phyloP scores from a whole-genome alignment of 352 stramenopile genomes.

The Salisapilia sapeloensis region DNA sequence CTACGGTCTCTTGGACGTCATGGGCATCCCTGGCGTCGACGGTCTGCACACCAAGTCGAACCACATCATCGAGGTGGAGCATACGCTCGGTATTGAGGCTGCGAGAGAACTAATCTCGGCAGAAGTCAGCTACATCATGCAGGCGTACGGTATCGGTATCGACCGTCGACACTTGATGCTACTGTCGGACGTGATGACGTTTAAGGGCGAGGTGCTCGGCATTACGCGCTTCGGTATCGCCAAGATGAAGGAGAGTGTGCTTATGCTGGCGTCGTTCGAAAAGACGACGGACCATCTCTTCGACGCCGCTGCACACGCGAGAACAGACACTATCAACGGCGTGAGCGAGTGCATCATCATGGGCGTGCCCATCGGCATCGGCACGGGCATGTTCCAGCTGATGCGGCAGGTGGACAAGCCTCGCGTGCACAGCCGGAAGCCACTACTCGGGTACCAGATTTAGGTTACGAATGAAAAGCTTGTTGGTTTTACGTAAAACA shows the following conservation, averaged over 20 bases:
- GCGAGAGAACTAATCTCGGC: constrained; percentile 92
- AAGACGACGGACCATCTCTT: constrained; percentile 99
- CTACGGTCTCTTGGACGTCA: constrained; percentile 95
- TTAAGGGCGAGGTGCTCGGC: constrained; percentile 85
- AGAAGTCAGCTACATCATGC: constrained; percentile 99
- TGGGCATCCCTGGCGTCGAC: constrained; percentile 95
- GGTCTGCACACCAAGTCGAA: constrained; percentile 94
- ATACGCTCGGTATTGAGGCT: constrained; percentile 97
- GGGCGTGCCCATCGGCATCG: constrained; percentile 97
- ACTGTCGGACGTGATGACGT: constrained; percentile 99
- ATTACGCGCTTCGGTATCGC: constrained; percentile 97
- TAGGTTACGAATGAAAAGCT: too few species aligned
- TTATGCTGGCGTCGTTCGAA: constrained; percentile 99
- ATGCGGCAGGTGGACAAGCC: constrained; percentile 74
- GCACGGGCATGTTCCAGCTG: constrained; percentile 97
- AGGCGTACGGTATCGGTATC: constrained; percentile 96
- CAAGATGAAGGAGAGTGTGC: constrained; percentile 99
- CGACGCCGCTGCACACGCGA: constrained; percentile 96
- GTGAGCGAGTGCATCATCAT: constrained; percentile 99
- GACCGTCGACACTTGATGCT: constrained; percentile 98
- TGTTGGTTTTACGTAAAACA: too few species aligned
- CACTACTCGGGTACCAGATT: too few species aligned
- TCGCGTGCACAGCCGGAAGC: constrained; percentile 35
- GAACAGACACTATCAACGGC: constrained; percentile 96
- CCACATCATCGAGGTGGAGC: constrained; percentile 96